A percentile compares a stretch with the other conserved stretches of the same genome.
phyloP scores from a whole-genome alignment of 2,329 filamentous ascomycete species.

The Didymella arachidicola region DNA sequence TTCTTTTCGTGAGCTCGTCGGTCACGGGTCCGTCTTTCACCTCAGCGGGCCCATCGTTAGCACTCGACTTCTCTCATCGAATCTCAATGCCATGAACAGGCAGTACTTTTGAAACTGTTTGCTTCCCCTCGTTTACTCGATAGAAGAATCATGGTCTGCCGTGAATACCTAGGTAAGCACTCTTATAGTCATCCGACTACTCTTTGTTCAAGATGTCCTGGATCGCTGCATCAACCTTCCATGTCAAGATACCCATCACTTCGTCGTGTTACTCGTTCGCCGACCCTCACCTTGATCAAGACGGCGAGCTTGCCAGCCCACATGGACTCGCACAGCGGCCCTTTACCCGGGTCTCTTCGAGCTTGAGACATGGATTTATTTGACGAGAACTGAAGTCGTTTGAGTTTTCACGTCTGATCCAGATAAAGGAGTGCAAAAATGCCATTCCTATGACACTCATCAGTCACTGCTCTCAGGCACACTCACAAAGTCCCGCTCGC shows the following conservation, averaged over 20 bases:
- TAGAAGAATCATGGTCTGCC: background rate
- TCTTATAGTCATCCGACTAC: background rate
- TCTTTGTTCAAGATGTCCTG: background rate
- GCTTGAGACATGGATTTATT: background rate
- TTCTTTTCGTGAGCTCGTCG: background rate
- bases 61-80: too few relatives aligned
- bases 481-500: background rate
- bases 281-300: background rate
- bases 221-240: background rate
- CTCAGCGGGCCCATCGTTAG: background rate
- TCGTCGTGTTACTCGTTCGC: background rate
- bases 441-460: background rate
- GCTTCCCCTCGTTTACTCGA: background rate
- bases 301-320: background rate
- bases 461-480: background rate
- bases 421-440: background rate
- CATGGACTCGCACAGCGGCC: background rate
- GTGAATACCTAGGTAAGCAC: background rate
- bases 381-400: background rate
- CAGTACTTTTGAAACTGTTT: too few relatives aligned
- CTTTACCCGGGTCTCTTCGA: background rate
- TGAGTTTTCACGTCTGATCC: background rate
- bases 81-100: too few relatives aligned
- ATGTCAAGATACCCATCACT: background rate
- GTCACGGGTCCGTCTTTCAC: conserved; percentile 1